A percentile compares a stretch with the other conserved stretches of the same genome.
phyloP scores from a whole-genome alignment of 2,329 filamentous ascomycete genomes.

The Fusarium kyushuense region DNA sequence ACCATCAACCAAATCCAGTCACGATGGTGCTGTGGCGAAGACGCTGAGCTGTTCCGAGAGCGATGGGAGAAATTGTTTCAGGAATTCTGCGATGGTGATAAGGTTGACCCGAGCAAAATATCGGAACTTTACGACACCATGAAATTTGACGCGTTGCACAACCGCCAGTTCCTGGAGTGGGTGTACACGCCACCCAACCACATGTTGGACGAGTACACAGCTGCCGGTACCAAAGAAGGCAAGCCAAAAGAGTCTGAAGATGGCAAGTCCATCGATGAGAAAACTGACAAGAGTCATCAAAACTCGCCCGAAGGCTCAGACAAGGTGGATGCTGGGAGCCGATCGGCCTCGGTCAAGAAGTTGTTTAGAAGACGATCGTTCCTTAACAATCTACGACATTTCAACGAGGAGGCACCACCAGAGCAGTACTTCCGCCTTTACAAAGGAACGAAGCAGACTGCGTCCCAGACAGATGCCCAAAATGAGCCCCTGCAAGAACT shows the following conservation, averaged over 20 bases:
- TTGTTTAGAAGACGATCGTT: slow-evolving; percentile 73
- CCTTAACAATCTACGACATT: slow-evolving; percentile 64
- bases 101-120: slow-evolving; percentile 98
- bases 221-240: slow-evolving; percentile 56
- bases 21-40: slow-evolving; percentile 96
- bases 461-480: slow-evolving; percentile 81
- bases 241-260: slow-evolving; percentile 60
- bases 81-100: slow-evolving; percentile 96
- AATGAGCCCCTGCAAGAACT: slow-evolving; percentile 91
- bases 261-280: slow-evolving; percentile 54
- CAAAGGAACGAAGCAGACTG: slow-evolving; percentile 76
- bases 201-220: slow-evolving; percentile 76
- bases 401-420: slow-evolving; percentile 67
- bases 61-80: slow-evolving; percentile 98
- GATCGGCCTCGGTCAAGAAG: slow-evolving; percentile 54
- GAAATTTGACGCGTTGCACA: slow-evolving; percentile 99
- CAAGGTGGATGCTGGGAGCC: slow-evolving; percentile 56
- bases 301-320: slow-evolving; percentile 53
- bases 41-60: slow-evolving; percentile 93
- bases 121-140: slow-evolving; percentile 99
- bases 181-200: slow-evolving; percentile 88
- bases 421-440: slow-evolving; percentile 92
- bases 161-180: slow-evolving; percentile 96
- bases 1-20: slow-evolving; percentile 80
- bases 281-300: slow-evolving; percentile 49